A percentile compares a stretch with the other conserved stretches of the same genome.
phyloP scores from a whole-genome alignment of 2,329 filamentous ascomycete species.

The Botryotinia globosa region DNA sequence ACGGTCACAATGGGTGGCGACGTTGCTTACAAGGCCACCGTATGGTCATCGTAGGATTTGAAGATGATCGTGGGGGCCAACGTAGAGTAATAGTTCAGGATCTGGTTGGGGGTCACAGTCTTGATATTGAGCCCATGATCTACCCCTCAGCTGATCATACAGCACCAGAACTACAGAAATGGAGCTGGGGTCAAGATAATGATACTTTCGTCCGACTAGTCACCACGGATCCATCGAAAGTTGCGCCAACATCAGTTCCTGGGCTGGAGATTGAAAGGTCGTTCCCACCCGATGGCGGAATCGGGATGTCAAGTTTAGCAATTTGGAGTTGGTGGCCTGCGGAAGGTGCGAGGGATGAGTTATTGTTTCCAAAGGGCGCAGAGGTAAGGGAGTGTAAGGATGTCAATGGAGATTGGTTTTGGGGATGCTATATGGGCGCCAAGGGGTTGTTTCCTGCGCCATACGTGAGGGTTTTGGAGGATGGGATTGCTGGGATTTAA shows the following conservation, averaged over 20 bases:
- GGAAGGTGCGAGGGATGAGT: conserved; percentile 62
- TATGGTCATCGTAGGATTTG: conserved; percentile 78
- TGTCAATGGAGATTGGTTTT: conserved; percentile 88
- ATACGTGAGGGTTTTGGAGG: conserved; percentile 59
- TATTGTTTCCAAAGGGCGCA: conserved; percentile 79
- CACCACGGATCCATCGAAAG: conserved; percentile 49
- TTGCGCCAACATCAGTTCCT: conserved; percentile 35
- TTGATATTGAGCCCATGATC: conserved; percentile 53
- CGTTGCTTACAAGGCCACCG: conserved; percentile 77
- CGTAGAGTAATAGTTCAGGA: conserved; percentile 67
- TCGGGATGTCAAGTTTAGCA: conserved; percentile 62
- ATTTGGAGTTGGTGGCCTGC: conserved; percentile 78
- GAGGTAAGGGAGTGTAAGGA: conserved; percentile 82
- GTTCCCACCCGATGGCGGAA: conserved; percentile 75
- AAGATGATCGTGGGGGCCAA: conserved; percentile 64
- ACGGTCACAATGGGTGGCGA: conserved; percentile 79
- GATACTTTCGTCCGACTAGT: conserved; percentile 47
- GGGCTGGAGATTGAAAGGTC: conserved; percentile 28
- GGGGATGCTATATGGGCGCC: conserved; percentile 78
- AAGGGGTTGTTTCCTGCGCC: conserved; percentile 78
- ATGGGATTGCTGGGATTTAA: background rate
- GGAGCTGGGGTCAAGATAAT: conserved; percentile 49
- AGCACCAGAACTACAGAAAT: conserved; percentile 45
- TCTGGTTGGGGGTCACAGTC: conserved; percentile 70
- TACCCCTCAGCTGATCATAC: conserved; percentile 29